These are phyloP conservation scores for Sordaria brevicollis DNA, from an alignment of 495 filamentous ascomycete genomes.

Conservation along the genomic window DNA sequence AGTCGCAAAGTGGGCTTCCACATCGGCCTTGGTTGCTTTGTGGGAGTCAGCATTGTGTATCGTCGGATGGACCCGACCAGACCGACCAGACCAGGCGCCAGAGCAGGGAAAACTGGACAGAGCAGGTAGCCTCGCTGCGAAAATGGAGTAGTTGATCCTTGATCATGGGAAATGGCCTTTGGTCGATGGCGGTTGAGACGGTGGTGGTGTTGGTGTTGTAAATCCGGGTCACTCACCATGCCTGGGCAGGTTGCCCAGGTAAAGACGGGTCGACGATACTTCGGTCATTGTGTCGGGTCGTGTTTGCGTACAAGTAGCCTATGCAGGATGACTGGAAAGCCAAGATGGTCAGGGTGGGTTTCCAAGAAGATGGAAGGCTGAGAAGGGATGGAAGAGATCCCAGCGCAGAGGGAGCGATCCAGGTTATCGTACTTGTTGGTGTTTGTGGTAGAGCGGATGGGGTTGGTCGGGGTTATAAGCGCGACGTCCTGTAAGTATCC, in stretches of 20 bases:
- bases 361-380: neutral
- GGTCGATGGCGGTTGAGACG: neutral
- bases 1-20: constrained; percentile 89
- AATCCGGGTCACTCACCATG: constrained; percentile 59
- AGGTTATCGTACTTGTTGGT: neutral
- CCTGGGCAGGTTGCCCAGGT: constrained; percentile 94
- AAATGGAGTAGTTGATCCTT: neutral
- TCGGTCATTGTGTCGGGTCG: constrained; percentile 45
- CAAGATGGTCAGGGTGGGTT: neutral
- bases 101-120: neutral
- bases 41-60: constrained; percentile 9
- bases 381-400: neutral
- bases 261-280: constrained; percentile 87
- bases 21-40: constrained; percentile 87
- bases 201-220: constrained; percentile 21
- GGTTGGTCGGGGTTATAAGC: neutral
- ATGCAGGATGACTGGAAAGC: neutral
- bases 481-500: neutral
- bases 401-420: neutral
- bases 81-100: neutral
- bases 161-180: neutral
- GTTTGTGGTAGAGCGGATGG: neutral
- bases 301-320: neutral
- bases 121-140: neutral
- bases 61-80: neutral